Evolutionary conservation across 257 asterid species (phyloP), one percentile per base, ranked within the genome.

Genomic region (Buddleja alternifolia): DNA sequence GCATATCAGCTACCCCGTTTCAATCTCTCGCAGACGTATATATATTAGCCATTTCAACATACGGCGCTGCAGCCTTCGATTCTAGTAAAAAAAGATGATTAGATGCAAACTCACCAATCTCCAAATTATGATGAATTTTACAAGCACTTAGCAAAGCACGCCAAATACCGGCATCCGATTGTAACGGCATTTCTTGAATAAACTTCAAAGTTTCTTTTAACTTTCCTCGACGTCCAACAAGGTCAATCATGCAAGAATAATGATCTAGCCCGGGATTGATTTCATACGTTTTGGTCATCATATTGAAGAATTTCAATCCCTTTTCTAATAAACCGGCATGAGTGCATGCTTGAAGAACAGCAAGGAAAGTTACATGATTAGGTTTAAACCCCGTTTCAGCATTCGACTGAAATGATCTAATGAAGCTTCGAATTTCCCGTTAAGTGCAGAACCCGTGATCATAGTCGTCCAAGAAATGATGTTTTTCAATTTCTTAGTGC

Each of bases 301-400:
- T 67, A 42, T 80, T 51, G 11, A 83, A 80, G 56, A 66, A 21
- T 48, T 82, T 78, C 77, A 60, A 72, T 57, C 90, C 93, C 75
- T 81, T 71, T 60, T 83, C 83, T 51, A 81, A 46, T 7, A 81
- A 60, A 63, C 95, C 95, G 12, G 84, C 95, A 73, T 92, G 93
- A 32, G 86, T 80, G 62, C 96, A 92, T 32, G 96, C 90, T 65
- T 88, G 96, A 60, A 92, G 87, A 65, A 83, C 86, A 29, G 92
- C 87, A 41, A 92, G 80, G 70, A 82, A 92, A 8, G 98, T 84
- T 10, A 84, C 21, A 19, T 76, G 78, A 61, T 92, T 89, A 0
- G 96, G 95, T 41, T 77, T 48, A 41, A 83, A 54, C 88, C 90
- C 19, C 55, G 64, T 34, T 78, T 64, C 61, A 84, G 9, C 93